Evolutionary conservation across 192 early-diverging fungal species (phyloP), one percentile per base, ranked within the genome.

Genomic region (Funneliformis mosseae): DNA sequence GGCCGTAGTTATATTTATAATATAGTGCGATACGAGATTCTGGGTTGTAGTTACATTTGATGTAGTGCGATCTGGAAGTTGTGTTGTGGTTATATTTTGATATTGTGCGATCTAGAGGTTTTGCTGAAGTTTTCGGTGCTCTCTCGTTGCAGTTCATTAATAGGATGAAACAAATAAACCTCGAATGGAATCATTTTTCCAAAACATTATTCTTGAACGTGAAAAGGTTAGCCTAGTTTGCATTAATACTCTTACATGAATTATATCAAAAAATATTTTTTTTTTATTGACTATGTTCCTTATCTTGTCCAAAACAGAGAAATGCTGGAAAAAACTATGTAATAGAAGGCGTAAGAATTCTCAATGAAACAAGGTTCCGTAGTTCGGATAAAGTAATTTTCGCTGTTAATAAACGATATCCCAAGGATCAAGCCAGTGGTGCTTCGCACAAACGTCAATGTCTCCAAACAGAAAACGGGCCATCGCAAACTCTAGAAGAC

Each of bases 201-300:
- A 74, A 74, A 7, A 74, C 45, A 55, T 74, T 74, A 23, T 74
- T 74, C 72, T 74, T 74, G 72, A 74, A 74, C 46, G 72, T 74
- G 70, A 74, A 55, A 74, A 74, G 41, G 72, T 74, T 74, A 50
- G 72, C 43, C 10, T 45, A 27, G 21, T 48, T 73, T 48, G 43
- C 27, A 50, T 46, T 73, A 73, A 48, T 46, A 73, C 27, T 73
- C 7, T 73, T 73, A 46, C 71, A 73, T 23, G 43, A 46, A 43
- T 48, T 48, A 48, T 73, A 45, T 74, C 70, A 72, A 72, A 72
- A 72, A 45, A 72, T 72, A 72, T 46, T 72, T 72, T 73, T 42
- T 46, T 45, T 43, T 46, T 73, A 27, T 43, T 48, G 9, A 73
- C 41, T 46, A 73, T 73, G 18, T 46, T 73, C 23, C 72, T 74